Percentiles rank a stretch among this genome's conserved stretches.
Evolutionary conservation across 2,329 filamentous ascomycete genomes (phyloP).

Genomic region (Paraphaeosphaeria minitans): DNA sequence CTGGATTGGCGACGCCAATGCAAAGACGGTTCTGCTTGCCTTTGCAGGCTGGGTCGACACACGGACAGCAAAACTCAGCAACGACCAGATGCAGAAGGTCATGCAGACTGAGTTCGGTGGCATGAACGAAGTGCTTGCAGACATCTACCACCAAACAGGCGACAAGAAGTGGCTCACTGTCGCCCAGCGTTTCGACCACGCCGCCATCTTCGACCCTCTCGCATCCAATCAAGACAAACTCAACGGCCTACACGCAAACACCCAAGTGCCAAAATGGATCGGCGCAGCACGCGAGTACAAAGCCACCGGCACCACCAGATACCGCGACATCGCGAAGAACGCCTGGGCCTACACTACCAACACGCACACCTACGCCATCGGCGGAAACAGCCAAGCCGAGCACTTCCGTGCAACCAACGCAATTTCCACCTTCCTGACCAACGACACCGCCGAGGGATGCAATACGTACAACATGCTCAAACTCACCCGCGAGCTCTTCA

Average conservation of each 20-base stretch:
- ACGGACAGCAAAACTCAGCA: conserved; percentile 52
- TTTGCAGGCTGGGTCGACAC: conserved; percentile 57
- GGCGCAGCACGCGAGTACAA: conserved; percentile 57
- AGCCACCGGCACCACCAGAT: conserved; percentile 52
- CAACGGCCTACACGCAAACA: conserved; percentile 59
- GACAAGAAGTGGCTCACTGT: conserved; percentile 54
- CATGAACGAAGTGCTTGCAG: conserved; percentile 59
- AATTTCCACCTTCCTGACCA: conserved; percentile 52
- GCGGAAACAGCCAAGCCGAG: conserved; percentile 60
- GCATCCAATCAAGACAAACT: conserved; percentile 54
- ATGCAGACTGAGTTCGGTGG: conserved; percentile 59
- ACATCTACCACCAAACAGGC: conserved; percentile 55
- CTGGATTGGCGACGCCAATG: conserved; percentile 50
- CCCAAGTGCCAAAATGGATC: conserved; percentile 61
- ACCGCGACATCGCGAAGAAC: conserved; percentile 57
- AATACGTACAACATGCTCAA: conserved; percentile 65
- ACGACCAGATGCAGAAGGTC: conserved; percentile 55
- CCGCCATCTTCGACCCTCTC: conserved; percentile 54
- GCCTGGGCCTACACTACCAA: conserved; percentile 56
- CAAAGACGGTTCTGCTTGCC: conserved; percentile 52
- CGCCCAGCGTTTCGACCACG: conserved; percentile 59
- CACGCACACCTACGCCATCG: conserved; percentile 59
- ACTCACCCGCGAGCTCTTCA: conserved; percentile 59
- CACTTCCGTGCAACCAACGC: conserved; percentile 57
- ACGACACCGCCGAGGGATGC: conserved; percentile 59